Evolutionary conservation across 768 basidiomycete species (phyloP).

Genomic region (Macrolepiota albuminosa): DNA sequence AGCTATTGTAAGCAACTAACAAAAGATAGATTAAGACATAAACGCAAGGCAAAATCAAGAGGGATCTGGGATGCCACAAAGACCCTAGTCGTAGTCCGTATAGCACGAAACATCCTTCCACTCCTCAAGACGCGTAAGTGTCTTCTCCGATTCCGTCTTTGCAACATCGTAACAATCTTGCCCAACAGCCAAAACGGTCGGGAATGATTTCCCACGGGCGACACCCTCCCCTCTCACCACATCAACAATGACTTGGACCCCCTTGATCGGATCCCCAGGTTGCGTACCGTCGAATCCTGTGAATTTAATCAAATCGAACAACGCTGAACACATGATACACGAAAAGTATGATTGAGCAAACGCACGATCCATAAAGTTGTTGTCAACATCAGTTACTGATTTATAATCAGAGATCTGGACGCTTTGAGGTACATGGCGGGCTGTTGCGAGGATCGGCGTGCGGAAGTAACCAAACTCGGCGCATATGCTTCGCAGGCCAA

Average conservation of each 20-base stretch:
- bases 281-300: too few relatives aligned
- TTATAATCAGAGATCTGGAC: constrained; percentile 30
- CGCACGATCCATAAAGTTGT: constrained; percentile 24
- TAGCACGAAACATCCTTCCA: constrained; percentile 19
- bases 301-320: too few relatives aligned
- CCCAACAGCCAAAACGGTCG: constrained; percentile 25
- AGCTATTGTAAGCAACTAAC: too few relatives aligned
- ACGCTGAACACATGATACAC: neutral
- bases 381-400: constrained; percentile 17
- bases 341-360: neutral
- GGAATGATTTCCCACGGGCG: constrained; percentile 32
- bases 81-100: neutral
- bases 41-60: neutral
- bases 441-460: constrained; percentile 25
- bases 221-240: constrained; percentile 35
- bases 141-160: constrained; percentile 6
- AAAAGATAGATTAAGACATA: too few relatives aligned
- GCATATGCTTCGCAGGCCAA: constrained; percentile 32
- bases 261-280: constrained; percentile 25
- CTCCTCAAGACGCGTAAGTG: constrained; percentile 13
- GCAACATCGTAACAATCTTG: neutral
- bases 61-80: neutral
- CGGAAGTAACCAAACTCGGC: constrained; percentile 38
- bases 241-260: constrained; percentile 20
- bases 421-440: constrained; percentile 23